Base-by-base conservation (phyloP, 108 stramenopile genomes). In the Cyclostephanos tholiformis region DNA sequence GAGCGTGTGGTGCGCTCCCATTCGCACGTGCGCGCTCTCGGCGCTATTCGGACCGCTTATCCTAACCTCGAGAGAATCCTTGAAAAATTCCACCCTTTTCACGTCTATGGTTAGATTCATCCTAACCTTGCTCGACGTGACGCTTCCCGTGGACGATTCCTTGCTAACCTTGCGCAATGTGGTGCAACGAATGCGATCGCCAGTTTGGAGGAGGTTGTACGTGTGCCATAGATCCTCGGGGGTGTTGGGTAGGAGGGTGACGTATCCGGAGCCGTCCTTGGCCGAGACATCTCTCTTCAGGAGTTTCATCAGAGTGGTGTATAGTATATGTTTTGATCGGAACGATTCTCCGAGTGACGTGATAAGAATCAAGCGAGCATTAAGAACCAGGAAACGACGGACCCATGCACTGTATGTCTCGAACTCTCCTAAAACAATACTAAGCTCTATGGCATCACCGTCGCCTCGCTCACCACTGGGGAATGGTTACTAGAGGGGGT, bases 151-250 rank as follows among this genome's bases (percentile, higher is more conserved):
- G 36, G 85, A 71, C 53, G 87, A 89, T 66, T 96, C 95, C 56
- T 93, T 97, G 63, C 91, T 88, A 20, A 99, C 96, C 84, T 98
- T 99, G 51, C 98, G 92, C 20, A 97, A 82, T 8, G 98, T 99
- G 64, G 92, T 96, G 56, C 94, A 93, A 11, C 93, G 82, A 0
- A 99, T 93, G 23, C 80, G 69, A 63, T 99, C 98, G 12, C 88
- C 91, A 29, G 60, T 73, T 57, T 85, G 82, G 13, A 99, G 84
- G 30, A 99, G 77, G 85, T 99, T 98, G 90, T 97, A 98, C 41
- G 91, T 85, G 71, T 98, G 97, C 97, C 97, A 99, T 58, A 99
- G 87, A 78, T 99, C 98, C 81, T 99, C 98, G 43, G 90, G 68
- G n/a, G 93, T 96, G 56, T 91, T 93, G 32, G 97, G 94, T 49